Base-by-base conservation (phyloP, 2,329 filamentous ascomycete species). In the Apiospora kogelbergensis region DNA sequence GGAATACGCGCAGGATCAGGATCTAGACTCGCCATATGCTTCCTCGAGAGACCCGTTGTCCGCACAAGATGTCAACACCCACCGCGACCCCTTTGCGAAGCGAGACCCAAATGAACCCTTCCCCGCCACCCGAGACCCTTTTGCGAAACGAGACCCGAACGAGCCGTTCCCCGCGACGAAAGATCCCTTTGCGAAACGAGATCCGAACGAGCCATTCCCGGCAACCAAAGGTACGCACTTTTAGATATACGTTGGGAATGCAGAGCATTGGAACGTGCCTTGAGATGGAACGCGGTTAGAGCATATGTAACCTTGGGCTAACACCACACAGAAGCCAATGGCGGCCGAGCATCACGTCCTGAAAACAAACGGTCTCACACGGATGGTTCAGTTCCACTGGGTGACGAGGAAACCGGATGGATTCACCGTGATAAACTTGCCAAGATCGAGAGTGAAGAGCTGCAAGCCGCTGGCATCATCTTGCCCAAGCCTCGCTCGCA, bases 401-500 rank as follows among this genome's bases (percentile, higher is more conserved):
- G 76, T 13, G 81, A 84, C 42, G 90, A 91, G 70, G 85, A 89
- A 70, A 92, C 90, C 41, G 91, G 93, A 79, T 96, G 93, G 93
- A 95, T 96, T 74, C 93, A 96, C 76, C 85, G 93, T 68, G 93
- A 96, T 80, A 95, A 95, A 81, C 82, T 96, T 71, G 93, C 92
- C 68, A 89, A 88, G 76, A 96, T 95, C 73, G 93, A 96, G 80
- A 95, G 84, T 73, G 87, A 90, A 76, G 93, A 96, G 80, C 85
- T 96, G 71, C 91, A 94, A 78, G 92, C 92, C 70, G 92, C 92
- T 7, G 93, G 93, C 40, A 90, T 95, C 74, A 83, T 87, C 66
- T 76, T 91, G 70, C 84, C 89, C 71, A 81, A 84, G 74, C 76
- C 86, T 41, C 82, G 88, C 72, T 82, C 88, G 67, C 81, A 85